Evolutionary conservation across 2,329 filamentous ascomycete genomes (phyloP), one percentile per base, ranked within the genome.

Genomic region (Aspergillus ustus): DNA sequence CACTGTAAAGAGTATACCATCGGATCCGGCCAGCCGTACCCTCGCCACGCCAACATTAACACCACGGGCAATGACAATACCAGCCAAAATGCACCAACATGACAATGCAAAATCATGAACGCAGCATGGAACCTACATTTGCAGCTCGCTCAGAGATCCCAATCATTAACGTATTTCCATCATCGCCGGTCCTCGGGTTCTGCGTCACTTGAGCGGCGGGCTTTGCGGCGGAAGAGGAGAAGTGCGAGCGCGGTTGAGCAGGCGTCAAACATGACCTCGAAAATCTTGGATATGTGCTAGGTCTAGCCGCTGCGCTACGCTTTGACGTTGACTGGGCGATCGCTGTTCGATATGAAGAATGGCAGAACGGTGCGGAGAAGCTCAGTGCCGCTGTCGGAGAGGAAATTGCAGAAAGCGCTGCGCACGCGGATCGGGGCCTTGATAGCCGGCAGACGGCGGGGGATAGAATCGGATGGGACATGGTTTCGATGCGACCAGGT

Each of bases 141-240:
- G 91, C 89, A 45, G 94, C 94, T 52, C 93, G 86, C 2, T 91
- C 85, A 0, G 93, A 96, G 64, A 98, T 96, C 57, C 90, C 89
- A 25, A 99, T 84, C 69, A 82, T 81, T 88, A 97, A 92, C 20
- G 89, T 86, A n/a, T 92, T 89, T 28, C 94, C 94, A 59, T 93
- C 87, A 34, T 96, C 91, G 74, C 95, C 91, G 59, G 84, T 84
- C 67, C 89, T 87, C 0, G 92, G 91, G 73, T 98, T 97, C 61
- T 77, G 73, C 48, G 74, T 65, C 17, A 82, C 77, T 59, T 84
- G 81, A 17, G 78, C 79, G 54, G 77, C 79, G 49, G 64, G 68
- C 46, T 59, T 70, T 37, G 64, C 40, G 25, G 70, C 58, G 34
- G 78, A 76, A 40, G 72, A 73, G 25, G 75, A 80, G 61, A 82